Percentiles rank a stretch among this genome's conserved stretches.
These are phyloP conservation scores for Blastobotrys capitulatus DNA, from an alignment of 1,139 yeast species.

Conservation along the genomic window DNA sequence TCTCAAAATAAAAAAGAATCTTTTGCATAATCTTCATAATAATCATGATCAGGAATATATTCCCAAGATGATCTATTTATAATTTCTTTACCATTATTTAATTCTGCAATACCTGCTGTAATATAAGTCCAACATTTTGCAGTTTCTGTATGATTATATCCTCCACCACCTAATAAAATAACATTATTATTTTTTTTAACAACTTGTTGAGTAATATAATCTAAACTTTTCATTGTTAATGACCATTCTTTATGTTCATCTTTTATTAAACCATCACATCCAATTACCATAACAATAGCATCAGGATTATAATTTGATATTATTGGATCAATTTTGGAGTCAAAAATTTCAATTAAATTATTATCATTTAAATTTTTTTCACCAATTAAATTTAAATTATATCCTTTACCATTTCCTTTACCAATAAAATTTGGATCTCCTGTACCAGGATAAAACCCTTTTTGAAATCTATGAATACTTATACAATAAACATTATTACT, in stretches of 20 bases:
- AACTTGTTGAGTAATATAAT: conserved; percentile 35
- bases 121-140: conserved; percentile 62
- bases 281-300: conserved; percentile 59
- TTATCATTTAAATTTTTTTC: conserved; percentile 51
- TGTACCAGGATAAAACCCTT: conserved; percentile 72
- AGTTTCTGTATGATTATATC: conserved; percentile 58
- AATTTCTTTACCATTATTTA: too few relatives aligned
- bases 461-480: conserved; percentile 58
- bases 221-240: conserved; percentile 49
- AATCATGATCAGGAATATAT: conserved; percentile 50
- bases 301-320: conserved; percentile 42
- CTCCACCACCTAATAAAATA: conserved; percentile 71
- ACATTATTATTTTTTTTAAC: conserved; percentile 35
- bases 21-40: conserved; percentile 41
- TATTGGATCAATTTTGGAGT: conserved; percentile 43
- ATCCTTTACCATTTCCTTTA: conserved; percentile 36
- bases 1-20: conserved; percentile 43
- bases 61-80: conserved; percentile 27
- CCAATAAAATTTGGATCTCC: conserved; percentile 42
- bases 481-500: conserved; percentile 55
- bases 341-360: conserved; percentile 37
- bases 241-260: conserved; percentile 68
- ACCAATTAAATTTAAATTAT: conserved; percentile 52
- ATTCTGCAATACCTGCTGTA: conserved; percentile 38
- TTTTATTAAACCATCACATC: conserved; percentile 62